Percentiles rank a stretch among this genome's conserved stretches.
These are phyloP conservation scores for Myochromella boudieri DNA, from an alignment of 768 basidiomycete species.

Conservation along the genomic window DNA sequence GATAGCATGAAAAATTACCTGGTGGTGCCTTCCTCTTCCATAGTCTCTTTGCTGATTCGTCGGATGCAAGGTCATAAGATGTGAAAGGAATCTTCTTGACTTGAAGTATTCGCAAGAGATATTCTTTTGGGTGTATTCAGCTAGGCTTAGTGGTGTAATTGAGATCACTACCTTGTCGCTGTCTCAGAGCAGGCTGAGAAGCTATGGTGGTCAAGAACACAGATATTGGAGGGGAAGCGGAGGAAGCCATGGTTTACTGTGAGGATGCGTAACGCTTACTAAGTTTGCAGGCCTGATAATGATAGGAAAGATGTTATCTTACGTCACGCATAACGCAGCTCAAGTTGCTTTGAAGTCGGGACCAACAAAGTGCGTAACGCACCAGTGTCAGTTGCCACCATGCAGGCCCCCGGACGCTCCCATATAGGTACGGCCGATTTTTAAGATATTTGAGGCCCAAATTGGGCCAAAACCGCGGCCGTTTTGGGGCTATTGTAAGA, in stretches of 20 bases:
- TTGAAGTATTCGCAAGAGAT: slow-evolving; percentile 78
- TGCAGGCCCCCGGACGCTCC: no score
- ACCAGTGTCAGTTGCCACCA: no score
- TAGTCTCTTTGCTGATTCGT: slow-evolving; percentile 73
- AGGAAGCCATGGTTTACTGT: slow-evolving; percentile 50
- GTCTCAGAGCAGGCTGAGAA: slow-evolving; percentile 72
- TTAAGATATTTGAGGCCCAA: no score
- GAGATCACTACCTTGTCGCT: slow-evolving; percentile 60
- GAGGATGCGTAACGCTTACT: no score
- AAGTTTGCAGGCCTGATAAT: not conserved
- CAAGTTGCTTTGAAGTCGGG: no score
- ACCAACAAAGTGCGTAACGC: no score
- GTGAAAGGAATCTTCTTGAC: slow-evolving; percentile 83
- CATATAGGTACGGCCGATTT: no score
- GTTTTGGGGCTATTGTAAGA: no score
- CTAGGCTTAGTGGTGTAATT: not conserved
- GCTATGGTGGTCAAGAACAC: slow-evolving; percentile 88
- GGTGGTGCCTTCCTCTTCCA: slow-evolving; percentile 82
- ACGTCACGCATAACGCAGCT: no score
- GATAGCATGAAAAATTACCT: slow-evolving; percentile 36
- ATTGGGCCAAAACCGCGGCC: no score
- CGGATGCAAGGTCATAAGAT: slow-evolving; percentile 84
- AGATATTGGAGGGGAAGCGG: slow-evolving; percentile 82
- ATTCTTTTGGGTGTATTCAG: slow-evolving; percentile 49
- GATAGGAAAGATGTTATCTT: no score